These are phyloP conservation scores for Ophiostoma montium DNA, from an alignment of 2,329 filamentous ascomycete genomes.

Conservation along the genomic window DNA sequence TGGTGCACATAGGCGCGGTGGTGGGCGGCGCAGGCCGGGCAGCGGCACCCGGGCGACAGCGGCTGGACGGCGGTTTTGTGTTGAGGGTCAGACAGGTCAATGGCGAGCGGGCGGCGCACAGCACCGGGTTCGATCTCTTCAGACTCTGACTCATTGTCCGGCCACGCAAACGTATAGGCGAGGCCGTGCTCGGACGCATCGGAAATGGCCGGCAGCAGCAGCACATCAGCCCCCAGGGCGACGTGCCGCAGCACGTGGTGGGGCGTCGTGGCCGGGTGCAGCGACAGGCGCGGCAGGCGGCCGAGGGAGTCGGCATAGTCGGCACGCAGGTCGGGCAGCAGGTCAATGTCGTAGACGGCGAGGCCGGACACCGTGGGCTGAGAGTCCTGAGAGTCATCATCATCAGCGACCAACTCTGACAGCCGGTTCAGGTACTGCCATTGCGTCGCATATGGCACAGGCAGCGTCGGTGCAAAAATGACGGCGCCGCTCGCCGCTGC, in stretches of 20 bases:
- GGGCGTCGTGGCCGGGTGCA: slow-evolving; percentile 56
- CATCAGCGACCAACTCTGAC: slow-evolving; percentile 24
- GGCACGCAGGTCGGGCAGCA: slow-evolving; percentile 52
- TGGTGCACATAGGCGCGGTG: slow-evolving; percentile 82
- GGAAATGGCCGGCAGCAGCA: slow-evolving; percentile 53
- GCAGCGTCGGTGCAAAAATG: slow-evolving; percentile 55
- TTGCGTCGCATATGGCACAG: slow-evolving; percentile 61
- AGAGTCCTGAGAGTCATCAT: neutral
- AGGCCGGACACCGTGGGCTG: slow-evolving; percentile 54
- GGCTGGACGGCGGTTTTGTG: slow-evolving; percentile 51
- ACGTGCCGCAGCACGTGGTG: slow-evolving; percentile 67
- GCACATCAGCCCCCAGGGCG: slow-evolving; percentile 62
- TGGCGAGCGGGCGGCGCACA: slow-evolving; percentile 43
- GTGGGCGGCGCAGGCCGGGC: slow-evolving; percentile 73
- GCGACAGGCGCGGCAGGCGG: slow-evolving; percentile 56
- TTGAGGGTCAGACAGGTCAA: slow-evolving; percentile 58
- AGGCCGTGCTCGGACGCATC: slow-evolving; percentile 70
- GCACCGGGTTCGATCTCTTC: neutral
- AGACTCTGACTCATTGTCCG: slow-evolving; percentile 19
- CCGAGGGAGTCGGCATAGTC: slow-evolving; percentile 35
- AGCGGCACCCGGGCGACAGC: slow-evolving; percentile 50
- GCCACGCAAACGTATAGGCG: slow-evolving; percentile 67
- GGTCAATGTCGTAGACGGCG: slow-evolving; percentile 61
- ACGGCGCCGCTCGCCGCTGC: slow-evolving; percentile 17
- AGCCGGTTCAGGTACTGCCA: slow-evolving; percentile 67